phyloP scores from a whole-genome alignment of 2,329 filamentous ascomycete genomes.

The Calonectria henricotiae region DNA sequence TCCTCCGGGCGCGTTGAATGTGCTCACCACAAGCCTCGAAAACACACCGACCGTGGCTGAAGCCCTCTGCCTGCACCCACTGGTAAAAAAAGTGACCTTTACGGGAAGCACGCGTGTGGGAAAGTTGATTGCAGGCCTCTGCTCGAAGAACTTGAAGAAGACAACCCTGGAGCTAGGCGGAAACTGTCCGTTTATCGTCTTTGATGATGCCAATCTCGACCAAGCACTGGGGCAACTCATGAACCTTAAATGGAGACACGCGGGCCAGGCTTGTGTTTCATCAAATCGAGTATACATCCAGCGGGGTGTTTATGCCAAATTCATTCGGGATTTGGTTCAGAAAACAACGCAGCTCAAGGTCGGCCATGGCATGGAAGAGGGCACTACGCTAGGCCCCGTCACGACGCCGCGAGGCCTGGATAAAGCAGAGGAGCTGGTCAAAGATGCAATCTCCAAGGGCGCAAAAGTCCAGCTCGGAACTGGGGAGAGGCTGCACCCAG shows the following conservation, averaged over 20 bases:
- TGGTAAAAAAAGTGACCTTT: constrained; percentile 79
- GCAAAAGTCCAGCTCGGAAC: constrained; percentile 72
- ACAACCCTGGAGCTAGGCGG: constrained; percentile 80
- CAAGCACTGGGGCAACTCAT: constrained; percentile 76
- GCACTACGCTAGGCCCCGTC: constrained; percentile 58
- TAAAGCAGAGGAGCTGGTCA: constrained; percentile 66
- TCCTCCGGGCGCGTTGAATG: constrained; percentile 79
- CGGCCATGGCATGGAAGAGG: constrained; percentile 71
- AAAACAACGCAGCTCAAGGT: constrained; percentile 70
- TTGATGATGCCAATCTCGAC: constrained; percentile 79
- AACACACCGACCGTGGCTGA: constrained; percentile 65
- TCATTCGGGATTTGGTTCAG: constrained; percentile 70
- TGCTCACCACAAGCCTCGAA: constrained; percentile 63
- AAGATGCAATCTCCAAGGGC: constrained; percentile 75
- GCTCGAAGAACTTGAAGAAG: constrained; percentile 78
- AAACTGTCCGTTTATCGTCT: constrained; percentile 78
- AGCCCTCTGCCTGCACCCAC: constrained; percentile 64
- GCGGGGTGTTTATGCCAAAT: constrained; percentile 73
- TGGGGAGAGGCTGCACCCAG: constrained; percentile 60
- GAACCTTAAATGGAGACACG: constrained; percentile 64
- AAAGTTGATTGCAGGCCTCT: constrained; percentile 74
- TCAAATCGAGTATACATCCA: constrained; percentile 76
- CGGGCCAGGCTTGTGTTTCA: constrained; percentile 81
- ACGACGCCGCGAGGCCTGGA: constrained; percentile 56
- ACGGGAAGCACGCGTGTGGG: constrained; percentile 82